Evolutionary conservation across 495 filamentous ascomycete genomes (phyloP).

Genomic region (Aspergillus campestris): DNA sequence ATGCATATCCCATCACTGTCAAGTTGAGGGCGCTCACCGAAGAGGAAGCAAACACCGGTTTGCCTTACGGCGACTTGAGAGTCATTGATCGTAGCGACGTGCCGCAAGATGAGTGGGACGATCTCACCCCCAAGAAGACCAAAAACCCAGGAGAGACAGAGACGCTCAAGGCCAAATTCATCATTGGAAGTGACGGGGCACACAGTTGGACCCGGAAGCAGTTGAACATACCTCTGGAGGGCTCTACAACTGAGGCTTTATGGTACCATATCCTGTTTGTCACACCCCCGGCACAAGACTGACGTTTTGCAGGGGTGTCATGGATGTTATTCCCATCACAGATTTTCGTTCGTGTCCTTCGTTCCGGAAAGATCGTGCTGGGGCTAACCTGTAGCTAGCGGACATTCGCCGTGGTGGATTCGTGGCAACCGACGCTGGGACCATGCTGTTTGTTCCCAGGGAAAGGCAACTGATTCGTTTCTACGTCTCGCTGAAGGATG

Average conservation of each 20-base stretch:
- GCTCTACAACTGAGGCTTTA: conserved; percentile 52
- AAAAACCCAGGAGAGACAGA: conserved; percentile 25
- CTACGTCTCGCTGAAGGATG: conserved; percentile 54
- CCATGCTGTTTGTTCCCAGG: conserved; percentile 59
- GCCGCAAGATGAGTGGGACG: conserved; percentile 45
- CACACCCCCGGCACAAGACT: not conserved
- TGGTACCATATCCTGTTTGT: conserved; percentile 26
- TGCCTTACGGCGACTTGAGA: conserved; percentile 20
- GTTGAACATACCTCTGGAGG: conserved; percentile 45
- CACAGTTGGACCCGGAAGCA: conserved; percentile 54
- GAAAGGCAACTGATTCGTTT: conserved; percentile 59
- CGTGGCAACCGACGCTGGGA: conserved; percentile 52
- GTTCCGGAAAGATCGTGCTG: not conserved
- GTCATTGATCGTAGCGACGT: conserved; percentile 45
- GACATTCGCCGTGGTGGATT: conserved; percentile 56
- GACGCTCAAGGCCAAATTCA: conserved; percentile 49
- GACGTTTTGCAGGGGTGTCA: conserved; percentile 33
- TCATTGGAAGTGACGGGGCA: conserved; percentile 61
- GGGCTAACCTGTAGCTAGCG: conserved; percentile 13
- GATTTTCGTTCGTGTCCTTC: conserved; percentile 45
- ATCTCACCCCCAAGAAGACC: conserved; percentile 33
- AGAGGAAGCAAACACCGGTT: conserved; percentile 28
- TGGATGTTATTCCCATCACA: conserved; percentile 58
- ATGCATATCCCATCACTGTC: conserved; percentile 47
- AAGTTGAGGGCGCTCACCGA: conserved; percentile 36